phyloP scores from a whole-genome alignment of 2,329 filamentous ascomycete species.

The Ambrosiella cleistominuta region DNA sequence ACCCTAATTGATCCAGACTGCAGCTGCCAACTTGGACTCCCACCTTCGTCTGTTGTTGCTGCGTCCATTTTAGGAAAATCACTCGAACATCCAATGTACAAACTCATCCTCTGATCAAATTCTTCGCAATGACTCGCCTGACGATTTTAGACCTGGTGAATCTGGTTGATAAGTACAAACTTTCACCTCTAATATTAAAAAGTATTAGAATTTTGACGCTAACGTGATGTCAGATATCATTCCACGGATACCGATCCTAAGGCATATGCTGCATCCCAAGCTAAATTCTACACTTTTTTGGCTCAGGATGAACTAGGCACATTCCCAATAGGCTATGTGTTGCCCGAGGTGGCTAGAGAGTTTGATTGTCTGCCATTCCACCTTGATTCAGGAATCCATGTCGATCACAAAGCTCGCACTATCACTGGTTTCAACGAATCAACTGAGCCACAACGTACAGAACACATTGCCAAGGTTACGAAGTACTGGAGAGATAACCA shows the following conservation, averaged over 20 bases:
- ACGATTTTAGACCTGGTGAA: conserved; percentile 34
- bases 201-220: not conserved
- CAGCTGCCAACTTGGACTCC: too few species aligned
- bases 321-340: conserved; percentile 45
- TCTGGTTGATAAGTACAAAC: conserved; percentile 33
- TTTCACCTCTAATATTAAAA: conserved; percentile 17
- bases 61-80: not conserved
- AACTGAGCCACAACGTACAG: conserved; percentile 45
- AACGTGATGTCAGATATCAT: conserved; percentile 46
- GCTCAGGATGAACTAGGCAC: conserved; percentile 46
- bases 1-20: too few species aligned
- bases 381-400: conserved; percentile 39
- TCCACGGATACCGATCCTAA: conserved; percentile 47
- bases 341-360: conserved; percentile 30
- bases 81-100: not conserved
- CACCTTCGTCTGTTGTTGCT: too few species aligned
- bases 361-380: conserved; percentile 30
- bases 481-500: conserved; percentile 50
- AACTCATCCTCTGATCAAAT: not conserved
- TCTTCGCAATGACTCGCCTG: conserved; percentile 5
- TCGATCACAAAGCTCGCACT: conserved; percentile 42
- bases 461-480: conserved; percentile 37
- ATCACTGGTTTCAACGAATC: conserved; percentile 43
- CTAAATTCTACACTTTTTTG: conserved; percentile 48
- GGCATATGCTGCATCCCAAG: conserved; percentile 35